Base-by-base conservation (phyloP, 768 basidiomycete species). In the Auricularia sp. region DNA sequence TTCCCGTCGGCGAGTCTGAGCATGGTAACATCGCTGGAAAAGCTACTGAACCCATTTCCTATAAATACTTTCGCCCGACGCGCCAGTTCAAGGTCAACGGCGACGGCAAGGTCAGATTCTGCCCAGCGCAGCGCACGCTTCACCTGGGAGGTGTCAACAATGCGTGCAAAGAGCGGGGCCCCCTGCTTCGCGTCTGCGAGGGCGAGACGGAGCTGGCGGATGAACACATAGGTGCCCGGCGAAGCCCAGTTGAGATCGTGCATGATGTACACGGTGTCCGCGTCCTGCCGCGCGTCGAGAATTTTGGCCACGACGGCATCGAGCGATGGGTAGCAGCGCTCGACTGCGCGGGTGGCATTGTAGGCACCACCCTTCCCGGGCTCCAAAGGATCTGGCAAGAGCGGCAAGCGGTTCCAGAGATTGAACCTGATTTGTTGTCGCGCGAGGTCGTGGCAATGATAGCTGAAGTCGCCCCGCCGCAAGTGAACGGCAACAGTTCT, bases 1-100 rank as follows among this genome's bases (percentile, higher is more conserved):
- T 42, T 59, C 35, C 63, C 63, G 23, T 64, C 63, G 36, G 63
- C 63, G 4, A 64, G 42, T 36, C 63, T 58, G 5, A 64, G 56
- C 18, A 59, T 39, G 2, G 58, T 42, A 3, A 64, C 63, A 14
- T 60, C 33, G 34, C 63, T 64, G 12, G 63, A 58, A 36, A 64
- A 59, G 36, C 63, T 64, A 34, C 63, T 64, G 34, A 58, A 64
- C 33, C 51, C 63, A 29, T 64, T 64, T 10, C 63, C 63, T 12
- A 64, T 23, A 42, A 64, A 64, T 14, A 59, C 63, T 35, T 59
- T 36, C 18, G 63, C 63, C 36, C 63, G 56, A 18, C 63, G 33
- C 7, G 63, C 63, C 16, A 64, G 36, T 56, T 64, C 63, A 34
- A 64, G 54, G 56, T 64, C 63, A 18, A 64, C 54, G 34, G 63